Evolutionary conservation across 2,329 filamentous ascomycete species (phyloP).

Genomic region (Alternaria viburni): DNA sequence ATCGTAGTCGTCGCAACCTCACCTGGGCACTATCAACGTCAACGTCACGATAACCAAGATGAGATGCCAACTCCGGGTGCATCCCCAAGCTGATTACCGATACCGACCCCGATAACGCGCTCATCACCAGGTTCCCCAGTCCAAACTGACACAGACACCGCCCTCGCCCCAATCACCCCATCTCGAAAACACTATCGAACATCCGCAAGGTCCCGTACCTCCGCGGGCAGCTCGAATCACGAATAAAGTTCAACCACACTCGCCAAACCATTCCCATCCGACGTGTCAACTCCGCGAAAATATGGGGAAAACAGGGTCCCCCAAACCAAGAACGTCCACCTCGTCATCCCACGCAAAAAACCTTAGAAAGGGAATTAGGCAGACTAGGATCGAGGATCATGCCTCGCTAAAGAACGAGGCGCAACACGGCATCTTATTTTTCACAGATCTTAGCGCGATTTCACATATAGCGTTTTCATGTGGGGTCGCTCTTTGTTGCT

Average conservation of each 20-base stretch:
- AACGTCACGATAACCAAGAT: not conserved
- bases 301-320: not conserved
- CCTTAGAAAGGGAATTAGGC: not conserved
- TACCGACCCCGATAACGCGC: not conserved
- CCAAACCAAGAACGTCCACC: not conserved
- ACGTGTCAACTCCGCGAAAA: not conserved
- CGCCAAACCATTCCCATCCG: not conserved
- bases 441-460: not conserved
- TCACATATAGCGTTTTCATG: not conserved
- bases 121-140: not conserved
- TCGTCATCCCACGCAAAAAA: not conserved
- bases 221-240: not conserved
- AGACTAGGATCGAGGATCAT: not conserved
- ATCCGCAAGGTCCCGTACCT: not conserved
- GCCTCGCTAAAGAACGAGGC: not conserved
- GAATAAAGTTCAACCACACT: not conserved
- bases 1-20: not conserved
- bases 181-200: not conserved
- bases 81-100: not conserved
- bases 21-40: not conserved
- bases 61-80: not conserved
- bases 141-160: not conserved
- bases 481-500: not conserved
- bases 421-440: not conserved
- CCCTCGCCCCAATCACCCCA: not conserved